phyloP scores from a whole-genome alignment of 1,139 yeast genomes.

The Candida sanyaensis region DNA sequence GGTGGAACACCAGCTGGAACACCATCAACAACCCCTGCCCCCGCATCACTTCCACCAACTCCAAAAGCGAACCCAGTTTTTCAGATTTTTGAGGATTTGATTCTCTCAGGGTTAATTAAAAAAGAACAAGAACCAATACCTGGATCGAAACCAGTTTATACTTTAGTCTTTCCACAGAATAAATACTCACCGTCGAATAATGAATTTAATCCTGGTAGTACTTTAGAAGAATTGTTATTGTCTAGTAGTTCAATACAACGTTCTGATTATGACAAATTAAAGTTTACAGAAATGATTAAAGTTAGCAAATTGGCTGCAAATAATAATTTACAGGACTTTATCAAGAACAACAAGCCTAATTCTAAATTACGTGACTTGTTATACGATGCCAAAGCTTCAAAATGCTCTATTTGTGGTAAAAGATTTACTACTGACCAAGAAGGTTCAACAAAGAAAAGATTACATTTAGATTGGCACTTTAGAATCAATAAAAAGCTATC shows the following conservation, averaged over 20 bases:
- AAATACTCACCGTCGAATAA: constrained; percentile 25
- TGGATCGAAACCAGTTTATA: constrained; percentile 41
- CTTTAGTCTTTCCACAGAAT: constrained; percentile 37
- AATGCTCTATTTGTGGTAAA: constrained; percentile 89
- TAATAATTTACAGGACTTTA: constrained; percentile 35
- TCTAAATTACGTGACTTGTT: constrained; percentile 37
- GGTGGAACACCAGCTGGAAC: constrained; percentile 16
- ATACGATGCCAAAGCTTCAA: constrained; percentile 67
- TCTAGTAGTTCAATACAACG: constrained; percentile 22
- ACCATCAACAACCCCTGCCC: constrained; percentile 15
- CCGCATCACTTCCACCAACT: constrained; percentile 10
- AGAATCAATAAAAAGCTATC: constrained; percentile 81
- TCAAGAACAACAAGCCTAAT: constrained; percentile 35
- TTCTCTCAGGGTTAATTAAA: constrained; percentile 39
- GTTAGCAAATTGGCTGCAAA: constrained; percentile 21
- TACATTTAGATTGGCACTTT: constrained; percentile 95
- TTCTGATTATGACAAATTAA: constrained; percentile 34
- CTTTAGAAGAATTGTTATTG: constrained; percentile 36
- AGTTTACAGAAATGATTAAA: constrained; percentile 29
- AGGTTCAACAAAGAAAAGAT: constrained; percentile 54
- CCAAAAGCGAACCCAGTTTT: constrained; percentile 16
- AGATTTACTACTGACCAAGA: constrained; percentile 67
- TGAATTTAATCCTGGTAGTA: constrained; percentile 21
- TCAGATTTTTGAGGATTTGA: constrained; percentile 31
- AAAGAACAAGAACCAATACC: constrained; percentile 46